Conservation (phyloP, 78 protist genomes). For the Anaeramoeba flamelloides region DNA sequence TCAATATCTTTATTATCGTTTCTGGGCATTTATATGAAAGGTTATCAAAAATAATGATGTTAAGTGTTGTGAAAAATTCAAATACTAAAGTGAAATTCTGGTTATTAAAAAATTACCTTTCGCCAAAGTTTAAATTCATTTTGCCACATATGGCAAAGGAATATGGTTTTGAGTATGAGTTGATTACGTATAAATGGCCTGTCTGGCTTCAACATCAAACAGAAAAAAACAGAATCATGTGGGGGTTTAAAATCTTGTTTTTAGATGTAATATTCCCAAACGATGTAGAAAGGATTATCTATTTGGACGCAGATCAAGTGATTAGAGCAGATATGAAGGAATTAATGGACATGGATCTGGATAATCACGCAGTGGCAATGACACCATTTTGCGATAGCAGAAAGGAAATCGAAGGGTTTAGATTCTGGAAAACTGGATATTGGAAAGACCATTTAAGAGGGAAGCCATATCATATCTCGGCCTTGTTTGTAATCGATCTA, state of each 20-base stretch:
- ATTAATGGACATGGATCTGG: conserved; percentile 63
- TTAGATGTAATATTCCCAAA: conserved; percentile 94
- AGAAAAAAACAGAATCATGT: conserved; percentile 81
- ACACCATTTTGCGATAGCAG: conserved; percentile 24
- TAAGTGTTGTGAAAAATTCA: conserved; percentile 1
- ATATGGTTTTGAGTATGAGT: conserved; percentile 54
- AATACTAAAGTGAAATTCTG: conserved; percentile 3
- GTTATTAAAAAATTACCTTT: conserved; percentile 51
- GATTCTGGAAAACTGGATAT: conserved; percentile 84
- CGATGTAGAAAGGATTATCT: conserved; percentile 52
- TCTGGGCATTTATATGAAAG: conserved; percentile 6
- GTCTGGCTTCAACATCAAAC: conserved; percentile 71
- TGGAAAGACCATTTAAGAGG: conserved; percentile 72
- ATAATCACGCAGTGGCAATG: conserved; percentile 9
- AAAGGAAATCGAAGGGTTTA: conserved; percentile 47
- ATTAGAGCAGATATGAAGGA: conserved; percentile 75
- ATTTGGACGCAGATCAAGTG: conserved; percentile 89
- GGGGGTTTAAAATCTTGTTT: conserved; percentile 94
- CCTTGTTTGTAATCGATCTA: conserved; percentile 89
- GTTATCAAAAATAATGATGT: conserved; percentile 1
- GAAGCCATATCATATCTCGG: conserved; percentile 79
- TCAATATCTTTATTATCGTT: conserved; percentile 4
- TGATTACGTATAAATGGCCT: conserved; percentile 94
- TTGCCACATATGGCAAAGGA: conserved; percentile 42
- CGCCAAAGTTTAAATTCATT: conserved; percentile 60